These are phyloP conservation scores for Liriodendron chinense DNA, from an alignment of 164 flowering plant genomes.

Conservation along the genomic window DNA sequence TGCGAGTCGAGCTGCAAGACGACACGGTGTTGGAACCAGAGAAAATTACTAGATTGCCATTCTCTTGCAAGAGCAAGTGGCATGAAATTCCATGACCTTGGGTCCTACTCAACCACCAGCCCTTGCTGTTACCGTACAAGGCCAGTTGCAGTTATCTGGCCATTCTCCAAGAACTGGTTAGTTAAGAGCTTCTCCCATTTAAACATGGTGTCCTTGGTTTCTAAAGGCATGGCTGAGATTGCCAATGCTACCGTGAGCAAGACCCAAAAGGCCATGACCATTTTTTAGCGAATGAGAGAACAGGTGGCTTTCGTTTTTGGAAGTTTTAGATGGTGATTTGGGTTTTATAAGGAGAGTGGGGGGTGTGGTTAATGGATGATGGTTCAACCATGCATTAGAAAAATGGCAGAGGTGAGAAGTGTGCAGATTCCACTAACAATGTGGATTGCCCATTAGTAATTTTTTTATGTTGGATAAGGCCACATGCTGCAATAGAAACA, in stretches of 20 bases:
- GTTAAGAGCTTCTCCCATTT: conserved; percentile 25
- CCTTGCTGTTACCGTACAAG: conserved; percentile 20
- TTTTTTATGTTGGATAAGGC: no score
- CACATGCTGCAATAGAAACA: no score
- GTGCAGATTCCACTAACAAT: no score
- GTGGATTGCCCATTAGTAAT: no score
- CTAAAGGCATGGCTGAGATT: conserved; percentile 9
- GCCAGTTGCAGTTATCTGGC: conserved; percentile 32
- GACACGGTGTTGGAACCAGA: conserved; percentile 25
- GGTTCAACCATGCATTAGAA: background rate
- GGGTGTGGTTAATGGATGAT: background rate
- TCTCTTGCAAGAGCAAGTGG: conserved; percentile 21
- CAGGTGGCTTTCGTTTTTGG: background rate
- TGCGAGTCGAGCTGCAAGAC: conserved; percentile 21
- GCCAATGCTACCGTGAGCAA: background rate
- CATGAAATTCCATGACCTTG: conserved; percentile 20
- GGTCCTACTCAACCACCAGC: conserved; percentile 21
- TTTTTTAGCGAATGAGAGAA: background rate
- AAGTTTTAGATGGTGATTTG: background rate
- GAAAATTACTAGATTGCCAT: conserved; percentile 31
- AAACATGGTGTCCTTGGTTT: conserved; percentile 27
- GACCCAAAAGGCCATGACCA: background rate
- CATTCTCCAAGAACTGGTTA: conserved; percentile 27
- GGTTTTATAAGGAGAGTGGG: background rate
- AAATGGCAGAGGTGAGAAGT: no score